Base-by-base conservation (phyloP, 768 basidiomycete species). In the Mycena vitilis region DNA sequence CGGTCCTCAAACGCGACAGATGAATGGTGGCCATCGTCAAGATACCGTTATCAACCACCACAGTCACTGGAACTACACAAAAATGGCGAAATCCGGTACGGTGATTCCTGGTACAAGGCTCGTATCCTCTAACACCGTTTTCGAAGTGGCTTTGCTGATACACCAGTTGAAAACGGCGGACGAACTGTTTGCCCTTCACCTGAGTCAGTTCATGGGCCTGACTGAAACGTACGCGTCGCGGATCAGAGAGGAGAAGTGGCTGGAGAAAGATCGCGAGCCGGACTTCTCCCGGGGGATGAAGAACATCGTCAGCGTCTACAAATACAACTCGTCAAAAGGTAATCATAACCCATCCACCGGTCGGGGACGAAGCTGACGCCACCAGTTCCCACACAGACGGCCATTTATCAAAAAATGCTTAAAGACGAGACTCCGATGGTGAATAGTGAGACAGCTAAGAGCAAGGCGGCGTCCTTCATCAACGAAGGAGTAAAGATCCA, bases 11-110 rank as follows among this genome's bases (percentile, higher is more conserved):
- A 72, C 67, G 1, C 53, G 60, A 18, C 73, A 77, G 56, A 76
- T 76, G 76, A 72, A 73, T 30, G 47, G 58, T 5, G 76, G 74
- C 5, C 64, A 71, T 40, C 62, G 71, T 11, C 72, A 74, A 16
- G 74, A 77, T 40, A 71, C 72, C 1, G 62, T 77, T 9, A 66
- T 74, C 45, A 67, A 75, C 48, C 60, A 69, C 22, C 66, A 67
- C 40, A 65, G 64, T 12, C 52, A 67, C 49, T 71, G 72, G 75
- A 77, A 77, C 56, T 73, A 68, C 63, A 55, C 48, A n/a, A 75
- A 73, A 54, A 54, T 52, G 48, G 20, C 42, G 8, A 20, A 47
- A 13, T 18, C n/a, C 25, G 30, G 45, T 42, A 59, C 15, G 44
- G 10, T 30, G 30, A 42, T 42, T 42, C 40, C 30, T 30, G 3